Conservation (phyloP, 352 stramenopile species). For the Discostella stelligera region DNA sequence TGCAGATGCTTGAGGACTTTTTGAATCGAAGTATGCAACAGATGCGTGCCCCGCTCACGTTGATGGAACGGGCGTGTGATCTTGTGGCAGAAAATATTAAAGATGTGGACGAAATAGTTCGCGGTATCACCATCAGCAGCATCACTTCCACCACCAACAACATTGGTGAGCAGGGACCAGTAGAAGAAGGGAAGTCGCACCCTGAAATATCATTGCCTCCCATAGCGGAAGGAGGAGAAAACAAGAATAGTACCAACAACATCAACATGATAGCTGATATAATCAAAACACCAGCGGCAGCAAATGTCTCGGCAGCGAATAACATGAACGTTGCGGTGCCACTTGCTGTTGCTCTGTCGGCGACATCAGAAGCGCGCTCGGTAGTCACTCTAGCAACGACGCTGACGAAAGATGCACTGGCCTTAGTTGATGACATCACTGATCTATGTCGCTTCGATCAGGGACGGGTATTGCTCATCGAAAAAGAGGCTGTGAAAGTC, state of each 20-base stretch:
- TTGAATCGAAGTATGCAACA: constrained; percentile 58
- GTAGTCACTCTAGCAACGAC: constrained; percentile 35
- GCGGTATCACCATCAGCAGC: constrained; percentile 14
- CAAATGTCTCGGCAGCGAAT: neutral
- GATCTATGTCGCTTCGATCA: constrained; percentile 61
- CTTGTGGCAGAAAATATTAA: constrained; percentile 53
- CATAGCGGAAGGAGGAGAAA: neutral
- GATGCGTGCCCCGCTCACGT: constrained; percentile 47
- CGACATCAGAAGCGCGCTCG: constrained; percentile 43
- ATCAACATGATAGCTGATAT: neutral
- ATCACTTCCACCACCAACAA: neutral
- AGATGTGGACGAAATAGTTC: constrained; percentile 49
- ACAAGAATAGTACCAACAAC: constrained; percentile 4
- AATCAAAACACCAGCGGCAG: too few relatives aligned
- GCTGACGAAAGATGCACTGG: constrained; percentile 42
- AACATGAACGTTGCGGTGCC: constrained; percentile 20
- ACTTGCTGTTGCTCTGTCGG: constrained; percentile 27
- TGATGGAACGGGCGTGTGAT: constrained; percentile 52
- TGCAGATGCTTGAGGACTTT: constrained; percentile 61
- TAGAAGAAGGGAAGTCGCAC: neutral
- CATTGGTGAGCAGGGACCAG: neutral
- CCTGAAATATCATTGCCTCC: neutral
- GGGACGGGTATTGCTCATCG: constrained; percentile 42
- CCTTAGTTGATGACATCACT: constrained; percentile 57
- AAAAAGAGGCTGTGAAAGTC: constrained; percentile 52